Conservation (phyloP, 768 basidiomycete species). For the Xerocomellus intermedius region DNA sequence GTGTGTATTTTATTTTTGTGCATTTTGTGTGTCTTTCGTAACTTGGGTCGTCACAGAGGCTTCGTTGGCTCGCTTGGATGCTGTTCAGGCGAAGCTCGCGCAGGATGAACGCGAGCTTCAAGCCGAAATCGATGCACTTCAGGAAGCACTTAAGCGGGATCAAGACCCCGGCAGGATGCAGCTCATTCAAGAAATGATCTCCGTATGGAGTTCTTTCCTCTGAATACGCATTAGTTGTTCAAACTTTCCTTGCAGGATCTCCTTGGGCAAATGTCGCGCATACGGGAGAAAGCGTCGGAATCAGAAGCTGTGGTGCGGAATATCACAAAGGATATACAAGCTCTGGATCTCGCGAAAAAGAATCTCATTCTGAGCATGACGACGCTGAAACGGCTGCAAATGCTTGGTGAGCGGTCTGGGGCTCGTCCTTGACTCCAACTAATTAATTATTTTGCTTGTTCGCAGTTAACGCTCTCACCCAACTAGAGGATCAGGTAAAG, state of each 20-base stretch:
- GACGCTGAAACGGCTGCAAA: conserved; percentile 83
- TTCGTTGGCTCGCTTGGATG: conserved; percentile 69
- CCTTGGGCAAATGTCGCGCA: conserved; percentile 91
- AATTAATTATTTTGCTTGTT: not conserved
- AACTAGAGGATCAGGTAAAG: conserved; percentile 74
- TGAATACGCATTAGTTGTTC: not conserved
- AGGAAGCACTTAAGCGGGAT: conserved; percentile 63
- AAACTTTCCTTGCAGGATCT: conserved; percentile 61
- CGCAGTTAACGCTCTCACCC: conserved; percentile 77
- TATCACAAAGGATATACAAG: conserved; percentile 96
- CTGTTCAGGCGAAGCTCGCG: conserved; percentile 64
- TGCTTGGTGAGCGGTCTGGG: conserved; percentile 70
- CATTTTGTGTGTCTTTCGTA: not conserved
- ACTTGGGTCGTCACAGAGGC: conserved; percentile 49
- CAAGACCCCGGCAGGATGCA: conserved; percentile 91
- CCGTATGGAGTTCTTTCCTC: conserved; percentile 47
- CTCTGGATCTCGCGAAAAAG: conserved; percentile 89
- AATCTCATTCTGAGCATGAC: conserved; percentile 91
- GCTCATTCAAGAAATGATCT: conserved; percentile 93
- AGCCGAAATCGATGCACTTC: conserved; percentile 67
- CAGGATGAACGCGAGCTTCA: conserved; percentile 70
- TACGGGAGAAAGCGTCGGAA: conserved; percentile 95
- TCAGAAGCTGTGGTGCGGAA: conserved; percentile 94
- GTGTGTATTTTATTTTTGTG: conserved; percentile 43
- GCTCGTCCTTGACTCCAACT: not conserved